phyloP scores from a whole-genome alignment of 2,329 filamentous ascomycete species.

The Chaetothyriales sp. region DNA sequence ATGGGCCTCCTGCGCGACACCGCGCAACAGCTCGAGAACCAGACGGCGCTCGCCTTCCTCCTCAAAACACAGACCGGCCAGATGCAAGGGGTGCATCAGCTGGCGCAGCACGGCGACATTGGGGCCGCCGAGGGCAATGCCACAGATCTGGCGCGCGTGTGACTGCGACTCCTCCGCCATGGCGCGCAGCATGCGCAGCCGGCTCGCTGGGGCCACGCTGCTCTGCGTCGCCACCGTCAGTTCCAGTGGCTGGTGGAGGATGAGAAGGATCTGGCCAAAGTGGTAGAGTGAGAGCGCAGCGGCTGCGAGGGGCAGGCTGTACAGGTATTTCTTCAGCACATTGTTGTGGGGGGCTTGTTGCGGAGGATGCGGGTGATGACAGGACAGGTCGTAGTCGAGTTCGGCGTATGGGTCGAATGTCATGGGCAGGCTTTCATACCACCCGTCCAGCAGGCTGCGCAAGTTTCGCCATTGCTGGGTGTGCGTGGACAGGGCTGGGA shows the following conservation, averaged over 20 bases:
- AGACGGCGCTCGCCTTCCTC: constrained; percentile 39
- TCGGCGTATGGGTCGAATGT: constrained; percentile 44
- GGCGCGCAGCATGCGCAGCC: constrained; percentile 42
- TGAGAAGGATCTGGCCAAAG: constrained; percentile 46
- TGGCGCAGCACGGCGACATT: constrained; percentile 43
- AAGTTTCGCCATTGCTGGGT: constrained; percentile 40
- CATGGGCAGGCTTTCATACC: constrained; percentile 43
- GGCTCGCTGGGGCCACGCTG: constrained; percentile 37
- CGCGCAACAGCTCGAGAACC: constrained; percentile 37
- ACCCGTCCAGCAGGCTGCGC: constrained; percentile 41
- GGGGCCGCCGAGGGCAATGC: constrained; percentile 42
- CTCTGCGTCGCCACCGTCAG: constrained; percentile 24
- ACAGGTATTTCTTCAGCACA: constrained; percentile 39
- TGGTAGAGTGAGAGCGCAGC: constrained; percentile 52
- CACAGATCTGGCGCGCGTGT: constrained; percentile 47
- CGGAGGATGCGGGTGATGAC: not conserved
- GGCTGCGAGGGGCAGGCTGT: constrained; percentile 47
- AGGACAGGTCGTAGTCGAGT: constrained; percentile 23
- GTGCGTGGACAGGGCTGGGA: constrained; percentile 34
- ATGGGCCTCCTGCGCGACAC: not conserved
- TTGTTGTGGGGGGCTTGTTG: not conserved
- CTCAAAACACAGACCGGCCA: constrained; percentile 46
- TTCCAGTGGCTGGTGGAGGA: constrained; percentile 45
- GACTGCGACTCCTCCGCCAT: constrained; percentile 39
- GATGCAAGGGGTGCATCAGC: constrained; percentile 45